A percentile compares a stretch with the other conserved stretches of the same genome.
These are phyloP conservation scores for Zygosaccharomyces kombuchaensis DNA, from an alignment of 805 yeast genomes.

Conservation along the genomic window DNA sequence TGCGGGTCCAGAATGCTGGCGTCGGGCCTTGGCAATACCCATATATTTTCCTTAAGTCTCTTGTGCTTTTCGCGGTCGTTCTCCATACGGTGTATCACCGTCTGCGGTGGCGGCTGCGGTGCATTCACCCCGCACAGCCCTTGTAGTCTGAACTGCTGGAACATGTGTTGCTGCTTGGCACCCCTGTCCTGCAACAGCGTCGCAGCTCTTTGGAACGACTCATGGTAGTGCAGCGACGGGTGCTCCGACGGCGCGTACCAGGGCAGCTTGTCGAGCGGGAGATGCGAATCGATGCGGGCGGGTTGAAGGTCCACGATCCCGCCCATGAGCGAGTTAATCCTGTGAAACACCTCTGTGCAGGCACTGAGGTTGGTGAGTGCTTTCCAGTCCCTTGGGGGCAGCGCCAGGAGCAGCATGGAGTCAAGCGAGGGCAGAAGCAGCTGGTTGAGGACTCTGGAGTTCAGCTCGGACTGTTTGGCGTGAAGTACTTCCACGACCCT, in stretches of 20 bases:
- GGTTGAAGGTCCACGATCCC: conserved; percentile 6
- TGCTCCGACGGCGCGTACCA: conserved; percentile 9
- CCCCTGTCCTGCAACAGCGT: conserved; percentile 10
- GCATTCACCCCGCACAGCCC: conserved; percentile 9
- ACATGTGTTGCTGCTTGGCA: conserved; percentile 13
- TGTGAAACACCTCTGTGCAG: conserved; percentile 18
- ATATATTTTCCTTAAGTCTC: conserved; percentile 70
- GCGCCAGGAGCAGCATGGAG: conserved; percentile 20
- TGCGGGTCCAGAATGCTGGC: conserved; percentile 37
- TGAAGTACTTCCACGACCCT: conserved; percentile 28
- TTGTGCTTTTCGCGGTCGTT: conserved; percentile 91
- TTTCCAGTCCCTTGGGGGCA: conserved; percentile 22
- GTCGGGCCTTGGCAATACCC: conserved; percentile 55
- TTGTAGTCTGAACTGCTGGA: conserved; percentile 9
- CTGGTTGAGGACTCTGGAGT: conserved; percentile 23
- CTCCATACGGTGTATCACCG: conserved; percentile 76
- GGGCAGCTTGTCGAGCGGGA: conserved; percentile 7
- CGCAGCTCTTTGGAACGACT: conserved; percentile 10
- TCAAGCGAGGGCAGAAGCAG: conserved; percentile 26
- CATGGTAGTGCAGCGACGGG: conserved; percentile 5
- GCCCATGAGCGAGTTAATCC: conserved; percentile 12
- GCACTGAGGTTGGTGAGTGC: conserved; percentile 18
- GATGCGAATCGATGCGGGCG: neutral
- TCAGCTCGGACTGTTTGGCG: conserved; percentile 17
- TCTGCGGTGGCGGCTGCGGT: conserved; percentile 36